A percentile compares a stretch with the other conserved stretches of the same genome.
Conservation (phyloP, 306 rosid species). For the Styphnolobium japonicum region DNA sequence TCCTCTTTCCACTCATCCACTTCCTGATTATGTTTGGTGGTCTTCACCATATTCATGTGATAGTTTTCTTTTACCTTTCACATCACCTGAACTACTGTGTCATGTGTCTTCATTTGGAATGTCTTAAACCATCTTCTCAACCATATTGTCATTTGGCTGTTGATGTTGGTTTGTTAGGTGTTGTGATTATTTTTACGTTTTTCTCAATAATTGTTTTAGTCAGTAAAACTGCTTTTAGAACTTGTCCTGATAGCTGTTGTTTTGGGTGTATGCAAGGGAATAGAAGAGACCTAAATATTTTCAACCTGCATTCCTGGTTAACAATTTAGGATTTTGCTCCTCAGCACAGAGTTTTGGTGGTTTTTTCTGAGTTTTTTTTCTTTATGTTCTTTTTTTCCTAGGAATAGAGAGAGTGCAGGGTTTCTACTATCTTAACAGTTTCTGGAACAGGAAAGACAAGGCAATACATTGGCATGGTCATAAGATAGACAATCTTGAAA, state of each 20-base stretch:
- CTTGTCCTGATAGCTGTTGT: not conserved
- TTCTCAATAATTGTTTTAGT: not conserved
- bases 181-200: not conserved
- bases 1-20: not conserved
- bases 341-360: not conserved
- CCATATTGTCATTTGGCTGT: not conserved
- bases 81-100: not conserved
- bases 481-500: slow-evolving; percentile 4
- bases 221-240: not conserved
- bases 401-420: not conserved
- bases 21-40: not conserved
- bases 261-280: not conserved
- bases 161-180: not conserved
- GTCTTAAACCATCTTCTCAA: not conserved
- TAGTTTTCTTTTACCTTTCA: not conserved
- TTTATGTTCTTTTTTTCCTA: not conserved
- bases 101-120: not conserved
- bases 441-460: not conserved
- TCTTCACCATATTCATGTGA: not conserved
- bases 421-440: not conserved
- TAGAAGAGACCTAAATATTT: too few relatives aligned
- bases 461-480: not conserved
- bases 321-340: not conserved
- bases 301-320: not conserved
- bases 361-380: not conserved